Conservation (phyloP, 2,329 filamentous ascomycete species). For the Neonectria punicea region DNA sequence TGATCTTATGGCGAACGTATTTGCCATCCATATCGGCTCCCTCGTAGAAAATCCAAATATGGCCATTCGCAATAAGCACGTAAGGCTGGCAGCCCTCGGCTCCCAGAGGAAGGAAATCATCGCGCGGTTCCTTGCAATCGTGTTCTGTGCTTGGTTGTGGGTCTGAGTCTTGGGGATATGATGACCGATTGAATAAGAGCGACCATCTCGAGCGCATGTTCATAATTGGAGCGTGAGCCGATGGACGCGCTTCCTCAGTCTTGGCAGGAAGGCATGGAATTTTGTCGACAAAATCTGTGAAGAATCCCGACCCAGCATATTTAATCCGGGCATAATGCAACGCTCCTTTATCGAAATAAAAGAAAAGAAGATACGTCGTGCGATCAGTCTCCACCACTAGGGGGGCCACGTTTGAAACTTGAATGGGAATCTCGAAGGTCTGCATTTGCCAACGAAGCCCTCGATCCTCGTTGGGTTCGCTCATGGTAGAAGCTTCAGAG, state of each 20-base stretch:
- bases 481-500: not conserved
- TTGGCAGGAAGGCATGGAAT: not conserved
- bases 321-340: not conserved
- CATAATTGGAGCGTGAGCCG: not conserved
- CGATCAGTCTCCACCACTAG: not conserved
- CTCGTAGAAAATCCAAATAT: constrained; percentile 16
- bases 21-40: constrained; percentile 6
- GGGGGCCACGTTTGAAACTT: constrained; percentile 1
- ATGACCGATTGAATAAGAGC: not conserved
- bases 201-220: constrained; percentile 4
- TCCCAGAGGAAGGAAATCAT: not conserved
- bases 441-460: constrained; percentile 15
- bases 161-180: not conserved
- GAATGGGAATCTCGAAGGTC: constrained; percentile 6
- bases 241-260: not conserved
- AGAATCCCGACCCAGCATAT: constrained; percentile 12
- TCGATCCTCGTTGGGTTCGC: not conserved
- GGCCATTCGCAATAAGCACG: not conserved
- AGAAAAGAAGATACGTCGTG: not conserved
- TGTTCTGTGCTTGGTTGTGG: not conserved
- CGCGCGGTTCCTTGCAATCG: not conserved
- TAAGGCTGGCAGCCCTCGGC: constrained; percentile 15
- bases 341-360: constrained; percentile 5
- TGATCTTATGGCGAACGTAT: constrained; percentile 2
- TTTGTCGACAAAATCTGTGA: constrained; percentile 4